A percentile compares a stretch with the other conserved stretches of the same genome.
phyloP scores from a whole-genome alignment of 139 green algal species.

The Spirogloea muscicola region DNA sequence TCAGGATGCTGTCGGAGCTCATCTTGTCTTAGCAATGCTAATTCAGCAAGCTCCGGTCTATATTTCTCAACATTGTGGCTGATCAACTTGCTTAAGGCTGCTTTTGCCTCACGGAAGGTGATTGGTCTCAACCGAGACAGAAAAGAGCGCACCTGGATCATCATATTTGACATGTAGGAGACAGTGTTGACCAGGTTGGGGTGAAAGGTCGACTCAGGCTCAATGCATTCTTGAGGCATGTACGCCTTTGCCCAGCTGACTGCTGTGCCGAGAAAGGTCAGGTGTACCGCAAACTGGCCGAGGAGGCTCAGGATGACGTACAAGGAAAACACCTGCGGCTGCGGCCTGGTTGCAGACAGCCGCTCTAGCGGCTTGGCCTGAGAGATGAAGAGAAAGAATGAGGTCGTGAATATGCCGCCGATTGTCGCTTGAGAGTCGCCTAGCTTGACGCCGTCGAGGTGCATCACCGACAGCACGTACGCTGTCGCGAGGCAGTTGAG shows the following conservation, averaged over 20 bases:
- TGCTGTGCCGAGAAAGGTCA: conserved; percentile 63
- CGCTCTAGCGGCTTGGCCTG: conserved; percentile 75
- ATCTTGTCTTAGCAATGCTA: no score
- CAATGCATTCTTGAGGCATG: conserved; percentile 66
- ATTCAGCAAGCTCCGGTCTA: no score
- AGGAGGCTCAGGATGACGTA: conserved; percentile 92
- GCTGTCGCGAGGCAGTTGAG: conserved; percentile 89
- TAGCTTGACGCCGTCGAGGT: conserved; percentile 72
- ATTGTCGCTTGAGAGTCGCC: conserved; percentile 56
- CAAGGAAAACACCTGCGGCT: conserved; percentile 82
- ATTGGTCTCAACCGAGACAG: no score
- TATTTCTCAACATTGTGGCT: no score
- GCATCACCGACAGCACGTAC: conserved; percentile 88
- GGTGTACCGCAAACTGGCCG: conserved; percentile 83
- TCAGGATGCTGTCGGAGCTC: no score
- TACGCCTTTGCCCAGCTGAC: conserved; percentile 18
- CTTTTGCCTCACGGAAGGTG: no score
- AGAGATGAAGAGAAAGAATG: conserved; percentile 93
- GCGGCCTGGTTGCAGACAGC: conserved; percentile 77
- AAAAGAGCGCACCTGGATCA: conserved; percentile 73
- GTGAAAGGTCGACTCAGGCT: conserved; percentile 78
- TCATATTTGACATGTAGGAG: conserved; percentile 85
- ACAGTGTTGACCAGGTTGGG: conserved; percentile 97
- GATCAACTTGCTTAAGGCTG: no score
- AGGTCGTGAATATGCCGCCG: conserved; percentile 60